Evolutionary conservation across 768 basidiomycete genomes (phyloP), one percentile per base, ranked within the genome.

Genomic region (Russula sp.): DNA sequence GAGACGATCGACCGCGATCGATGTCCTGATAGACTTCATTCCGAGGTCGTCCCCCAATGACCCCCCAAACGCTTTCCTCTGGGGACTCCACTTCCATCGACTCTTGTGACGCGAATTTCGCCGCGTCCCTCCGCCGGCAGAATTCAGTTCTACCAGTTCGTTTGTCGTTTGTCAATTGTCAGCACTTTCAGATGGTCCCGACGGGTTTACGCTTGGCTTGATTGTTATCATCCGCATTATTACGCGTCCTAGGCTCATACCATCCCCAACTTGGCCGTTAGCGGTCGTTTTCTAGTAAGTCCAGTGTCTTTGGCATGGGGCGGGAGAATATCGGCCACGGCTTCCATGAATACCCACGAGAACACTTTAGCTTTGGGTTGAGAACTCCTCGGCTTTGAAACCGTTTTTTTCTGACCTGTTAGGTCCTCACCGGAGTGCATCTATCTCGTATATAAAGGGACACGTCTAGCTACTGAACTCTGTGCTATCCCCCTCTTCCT

Each of bases 371-470:
- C 10, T 50, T 50, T 27, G 11, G 31, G 31, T 47, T 10, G 27
- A 37, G 34, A 14, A 22, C n/a, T 11, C 44, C 4, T 22, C 8
- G 10, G n/a, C 58, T 50, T 34, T 4, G 31, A 52, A 39, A 39
- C 14, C 27, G 27, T 27, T 27, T 14, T 35, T 60, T n/a, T 57
- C 22, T 7, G 51, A 6, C 20, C 6, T 32, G 49, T 11, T 6
- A 20, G 22, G 16, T 16, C 44, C 27, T 5, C 35, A 45, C 35
- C 37, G 53, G 31, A 2, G 37, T 40, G 16, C 35, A 6, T 39
- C 9, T 18, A 8, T 22, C 10, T 20, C 20, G 16, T 22, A 62
- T 59, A 63, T 63, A 63, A 58, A 22, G 50, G 9, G 22, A 31
- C 34, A 8, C 4, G 7, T 35, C 22, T n/a, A 3, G 20, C 22